Evolutionary conservation across 2,329 filamentous ascomycete genomes (phyloP).

Genomic region (Fusarium tupiense): DNA sequence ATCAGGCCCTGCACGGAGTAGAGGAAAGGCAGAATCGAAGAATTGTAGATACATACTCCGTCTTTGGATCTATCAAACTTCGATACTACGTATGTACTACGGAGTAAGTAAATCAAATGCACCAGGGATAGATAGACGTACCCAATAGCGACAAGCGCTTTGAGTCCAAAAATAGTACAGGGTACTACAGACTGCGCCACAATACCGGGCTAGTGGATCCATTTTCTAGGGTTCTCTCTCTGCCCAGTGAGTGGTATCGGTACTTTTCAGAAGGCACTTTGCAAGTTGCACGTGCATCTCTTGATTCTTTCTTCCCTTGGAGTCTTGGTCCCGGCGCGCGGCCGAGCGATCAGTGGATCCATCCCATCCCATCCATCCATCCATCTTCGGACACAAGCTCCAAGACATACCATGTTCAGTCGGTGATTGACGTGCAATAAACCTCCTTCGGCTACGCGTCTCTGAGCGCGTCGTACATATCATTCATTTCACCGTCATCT

Average conservation of each 20-base stretch:
- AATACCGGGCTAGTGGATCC: slow-evolving; percentile 17
- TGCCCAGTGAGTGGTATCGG: slow-evolving; percentile 29
- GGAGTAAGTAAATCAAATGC: background rate
- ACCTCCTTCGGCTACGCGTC: slow-evolving; percentile 21
- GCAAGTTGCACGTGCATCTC: slow-evolving; percentile 31
- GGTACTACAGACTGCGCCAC: slow-evolving; percentile 31
- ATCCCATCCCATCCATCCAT: slow-evolving; percentile 10
- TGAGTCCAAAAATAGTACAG: slow-evolving; percentile 41
- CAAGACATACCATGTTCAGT: background rate
- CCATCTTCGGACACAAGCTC: background rate
- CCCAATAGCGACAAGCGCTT: slow-evolving; percentile 15
- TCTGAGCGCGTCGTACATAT: slow-evolving; percentile 22
- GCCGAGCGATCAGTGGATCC: slow-evolving; percentile 39
- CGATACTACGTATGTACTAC: background rate
- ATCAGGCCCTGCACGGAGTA: background rate
- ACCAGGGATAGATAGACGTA: background rate
- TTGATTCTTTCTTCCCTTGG: slow-evolving; percentile 11
- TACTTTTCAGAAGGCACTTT: slow-evolving; percentile 25
- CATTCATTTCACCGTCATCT: slow-evolving; percentile 20
- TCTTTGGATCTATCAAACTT: slow-evolving; percentile 10
- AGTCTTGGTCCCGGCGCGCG: slow-evolving; percentile 19
- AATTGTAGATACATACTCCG: background rate
- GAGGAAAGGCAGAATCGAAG: slow-evolving; percentile 31
- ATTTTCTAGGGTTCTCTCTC: slow-evolving; percentile 5
- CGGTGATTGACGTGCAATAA: slow-evolving; percentile 21